These are phyloP conservation scores for Brassica rapa DNA, from an alignment of 345 rosid genomes.

Conservation along the genomic window DNA sequence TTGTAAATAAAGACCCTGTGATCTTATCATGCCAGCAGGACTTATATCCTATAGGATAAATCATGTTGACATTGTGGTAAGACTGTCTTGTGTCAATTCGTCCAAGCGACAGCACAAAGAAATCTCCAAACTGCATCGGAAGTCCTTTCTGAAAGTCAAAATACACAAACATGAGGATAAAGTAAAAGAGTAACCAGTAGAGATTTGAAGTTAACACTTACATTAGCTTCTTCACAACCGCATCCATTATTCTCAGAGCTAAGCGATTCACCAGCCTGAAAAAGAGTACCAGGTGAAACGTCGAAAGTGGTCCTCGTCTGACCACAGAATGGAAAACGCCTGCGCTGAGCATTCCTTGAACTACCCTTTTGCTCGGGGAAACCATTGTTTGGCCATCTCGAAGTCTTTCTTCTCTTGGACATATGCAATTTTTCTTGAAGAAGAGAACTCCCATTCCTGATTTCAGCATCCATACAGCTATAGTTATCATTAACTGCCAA, in stretches of 20 bases:
- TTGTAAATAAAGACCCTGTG: slow-evolving; percentile 80
- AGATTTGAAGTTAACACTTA: slow-evolving; percentile 43
- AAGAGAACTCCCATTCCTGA: slow-evolving; percentile 52
- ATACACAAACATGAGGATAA: slow-evolving; percentile 25
- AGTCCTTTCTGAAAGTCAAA: slow-evolving; percentile 64
- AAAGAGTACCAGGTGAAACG: slow-evolving; percentile 35
- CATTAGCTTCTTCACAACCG: slow-evolving; percentile 48
- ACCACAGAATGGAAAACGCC: slow-evolving; percentile 48
- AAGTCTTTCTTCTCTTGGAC: slow-evolving; percentile 63
- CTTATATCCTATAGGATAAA: slow-evolving; percentile 83
- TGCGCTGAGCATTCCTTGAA: slow-evolving; percentile 44
- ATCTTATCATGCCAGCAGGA: slow-evolving; percentile 98
- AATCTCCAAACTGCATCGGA: slow-evolving; percentile 91
- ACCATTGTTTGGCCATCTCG: slow-evolving; percentile 52
- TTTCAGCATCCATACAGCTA: slow-evolving; percentile 46
- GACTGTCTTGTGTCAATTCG: slow-evolving; percentile 70
- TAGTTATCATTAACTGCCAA: slow-evolving; percentile 49
- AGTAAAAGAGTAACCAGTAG: neutral
- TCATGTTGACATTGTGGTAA: slow-evolving; percentile 63
- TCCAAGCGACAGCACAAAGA: slow-evolving; percentile 84
- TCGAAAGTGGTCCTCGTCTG: slow-evolving; percentile 42
- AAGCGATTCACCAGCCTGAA: slow-evolving; percentile 47
- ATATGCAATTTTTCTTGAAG: slow-evolving; percentile 54
- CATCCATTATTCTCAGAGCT: slow-evolving; percentile 44
- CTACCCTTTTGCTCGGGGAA: slow-evolving; percentile 57